phyloP scores from a whole-genome alignment of 176 grass and related monocot species.

The Lolium multiflorum region DNA sequence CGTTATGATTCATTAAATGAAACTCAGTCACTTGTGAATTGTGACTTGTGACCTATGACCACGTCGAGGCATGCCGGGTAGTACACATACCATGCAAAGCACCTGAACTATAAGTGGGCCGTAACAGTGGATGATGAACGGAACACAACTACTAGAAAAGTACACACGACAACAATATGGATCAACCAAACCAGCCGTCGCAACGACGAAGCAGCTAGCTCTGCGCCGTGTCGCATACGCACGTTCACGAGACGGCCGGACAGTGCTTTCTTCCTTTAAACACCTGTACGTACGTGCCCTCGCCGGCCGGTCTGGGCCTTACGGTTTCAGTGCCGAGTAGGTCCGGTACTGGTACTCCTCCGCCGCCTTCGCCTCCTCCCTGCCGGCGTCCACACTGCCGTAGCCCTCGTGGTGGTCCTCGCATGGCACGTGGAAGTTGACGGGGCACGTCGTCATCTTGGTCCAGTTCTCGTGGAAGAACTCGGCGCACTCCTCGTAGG shows the following conservation, averaged over 20 bases:
- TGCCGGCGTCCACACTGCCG: not conserved
- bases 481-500: constrained; percentile 69
- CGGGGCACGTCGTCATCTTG: constrained; percentile 59
- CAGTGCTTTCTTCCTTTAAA: not conserved
- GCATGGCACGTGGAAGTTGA: constrained; percentile 58
- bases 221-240: constrained; percentile 15
- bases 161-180: constrained; percentile 11
- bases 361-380: constrained; percentile 3
- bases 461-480: constrained; percentile 45
- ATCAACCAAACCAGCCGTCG: constrained; percentile 28
- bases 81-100: constrained; percentile 5
- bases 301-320: not conserved
- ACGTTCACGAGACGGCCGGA: constrained; percentile 43
- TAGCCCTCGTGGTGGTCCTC: not conserved
- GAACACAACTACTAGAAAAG: constrained; percentile 12
- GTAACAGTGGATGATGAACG: not conserved
- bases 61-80: not conserved
- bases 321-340: constrained; percentile 58
- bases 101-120: constrained; percentile 9
- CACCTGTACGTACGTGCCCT: constrained; percentile 24
- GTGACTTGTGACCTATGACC: not conserved
- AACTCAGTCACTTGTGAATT: not conserved
- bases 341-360: constrained; percentile 50
- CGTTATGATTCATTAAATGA: not conserved
- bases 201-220: constrained; percentile 25